These are phyloP conservation scores for Trichomonas gallinae DNA, from an alignment of 208 protist species.

Conservation along the genomic window DNA sequence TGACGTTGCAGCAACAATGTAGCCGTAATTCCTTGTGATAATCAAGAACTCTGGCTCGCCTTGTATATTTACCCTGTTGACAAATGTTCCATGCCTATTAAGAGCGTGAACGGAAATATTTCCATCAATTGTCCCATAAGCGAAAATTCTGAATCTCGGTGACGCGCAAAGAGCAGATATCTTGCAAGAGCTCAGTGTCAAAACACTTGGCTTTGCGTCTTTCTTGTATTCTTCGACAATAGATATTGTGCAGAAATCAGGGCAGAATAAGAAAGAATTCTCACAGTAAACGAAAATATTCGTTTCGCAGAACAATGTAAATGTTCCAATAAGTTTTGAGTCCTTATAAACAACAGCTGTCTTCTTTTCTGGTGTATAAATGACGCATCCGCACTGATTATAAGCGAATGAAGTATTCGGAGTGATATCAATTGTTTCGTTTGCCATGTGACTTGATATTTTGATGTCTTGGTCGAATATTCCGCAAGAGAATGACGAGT, in stretches of 20 bases:
- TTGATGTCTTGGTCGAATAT: too few species aligned
- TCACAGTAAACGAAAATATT: not conserved
- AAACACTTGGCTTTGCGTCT: not conserved
- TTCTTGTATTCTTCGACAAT: not conserved
- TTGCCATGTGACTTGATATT: too few species aligned
- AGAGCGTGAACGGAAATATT: not conserved
- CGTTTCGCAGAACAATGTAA: not conserved
- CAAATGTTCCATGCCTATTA: not conserved
- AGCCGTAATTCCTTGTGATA: not conserved
- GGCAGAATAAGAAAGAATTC: not conserved
- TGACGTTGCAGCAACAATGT: not conserved
- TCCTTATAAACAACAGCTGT: not conserved
- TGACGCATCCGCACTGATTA: not conserved
- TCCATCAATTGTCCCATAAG: not conserved
- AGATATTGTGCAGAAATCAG: not conserved
- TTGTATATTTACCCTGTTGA: not conserved
- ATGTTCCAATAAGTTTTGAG: not conserved
- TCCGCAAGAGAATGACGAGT: too few species aligned
- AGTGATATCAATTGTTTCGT: not conserved
- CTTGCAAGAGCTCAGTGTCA: not conserved
- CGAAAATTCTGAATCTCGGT: not conserved
- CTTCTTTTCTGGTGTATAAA: not conserved
- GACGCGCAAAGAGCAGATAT: not conserved
- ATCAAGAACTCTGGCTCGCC: not conserved
- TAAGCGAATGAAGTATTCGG: not conserved